phyloP scores from a whole-genome alignment of 805 yeast genomes.

The Hagleromyces aurorensis region DNA sequence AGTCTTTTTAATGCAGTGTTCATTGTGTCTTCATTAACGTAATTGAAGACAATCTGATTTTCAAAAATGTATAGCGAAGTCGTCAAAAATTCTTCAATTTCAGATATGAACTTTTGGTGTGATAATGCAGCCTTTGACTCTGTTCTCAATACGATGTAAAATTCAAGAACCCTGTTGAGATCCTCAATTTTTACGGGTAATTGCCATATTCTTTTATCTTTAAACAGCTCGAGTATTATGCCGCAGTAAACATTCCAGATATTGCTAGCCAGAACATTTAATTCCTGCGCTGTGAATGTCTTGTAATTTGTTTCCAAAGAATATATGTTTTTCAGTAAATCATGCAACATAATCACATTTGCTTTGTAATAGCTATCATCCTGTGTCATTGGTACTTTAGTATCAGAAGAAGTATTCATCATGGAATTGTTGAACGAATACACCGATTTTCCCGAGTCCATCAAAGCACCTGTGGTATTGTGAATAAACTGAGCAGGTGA shows the following conservation, averaged over 20 bases:
- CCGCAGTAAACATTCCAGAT: slow-evolving; percentile 29
- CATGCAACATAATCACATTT: slow-evolving; percentile 23
- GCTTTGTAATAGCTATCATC: slow-evolving; percentile 11
- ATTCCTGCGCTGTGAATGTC: slow-evolving; percentile 23
- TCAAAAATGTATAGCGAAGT: slow-evolving; percentile 34
- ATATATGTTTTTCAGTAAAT: slow-evolving; percentile 26
- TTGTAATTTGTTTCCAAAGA: slow-evolving; percentile 28
- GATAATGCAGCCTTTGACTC: slow-evolving; percentile 23
- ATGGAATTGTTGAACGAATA: slow-evolving; percentile 22
- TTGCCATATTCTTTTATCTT: slow-evolving; percentile 27
- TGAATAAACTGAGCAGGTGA: slow-evolving; percentile 27
- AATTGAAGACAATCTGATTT: slow-evolving; percentile 31
- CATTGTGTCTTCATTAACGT: slow-evolving; percentile 28
- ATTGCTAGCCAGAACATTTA: slow-evolving; percentile 24
- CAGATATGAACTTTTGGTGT: slow-evolving; percentile 19
- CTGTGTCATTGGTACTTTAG: slow-evolving; percentile 6
- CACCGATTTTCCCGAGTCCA: slow-evolving; percentile 24
- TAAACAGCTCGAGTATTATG: slow-evolving; percentile 23
- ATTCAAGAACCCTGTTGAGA: slow-evolving; percentile 20
- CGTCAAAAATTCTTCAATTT: slow-evolving; percentile 27
- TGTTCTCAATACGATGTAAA: slow-evolving; percentile 23
- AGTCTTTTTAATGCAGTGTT: slow-evolving; percentile 32
- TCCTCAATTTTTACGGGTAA: slow-evolving; percentile 28
- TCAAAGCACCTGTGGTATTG: slow-evolving; percentile 17
- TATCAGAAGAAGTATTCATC: slow-evolving; percentile 15